Evolutionary conservation across 768 basidiomycete species (phyloP), one percentile per base, ranked within the genome.

Genomic region (Hortiboletus flavorubellus): DNA sequence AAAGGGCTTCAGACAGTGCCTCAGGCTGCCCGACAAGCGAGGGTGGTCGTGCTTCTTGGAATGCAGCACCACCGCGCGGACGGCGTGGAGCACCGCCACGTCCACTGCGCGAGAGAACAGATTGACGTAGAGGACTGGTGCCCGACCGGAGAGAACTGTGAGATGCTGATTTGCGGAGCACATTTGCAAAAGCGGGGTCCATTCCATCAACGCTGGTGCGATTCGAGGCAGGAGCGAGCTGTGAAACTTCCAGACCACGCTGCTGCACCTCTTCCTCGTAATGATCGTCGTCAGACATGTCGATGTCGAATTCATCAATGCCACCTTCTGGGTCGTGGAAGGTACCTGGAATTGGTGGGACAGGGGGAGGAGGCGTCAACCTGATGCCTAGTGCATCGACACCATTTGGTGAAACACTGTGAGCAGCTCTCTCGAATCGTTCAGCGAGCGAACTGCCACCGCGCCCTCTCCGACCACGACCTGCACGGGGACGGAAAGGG

Each of bases 151-250:
- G 46, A 3, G 77, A 74, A 39, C 72, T 74, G 45, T 72, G 68
- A 18, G 74, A 78, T 0, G 73, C 69, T 5, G 79, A 72, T 39
- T 85, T 84, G 52, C 82, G 82, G 43, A 93, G 81, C 14, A 91
- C 78, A 55, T 89, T 89, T 50, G 91, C 90, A 64, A 91, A 94
- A 1, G 74, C 79, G 10, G 93, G 92, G 58, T 93, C 92, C 87
- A 94, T 90, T 42, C 90, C 91, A 53, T 93, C 90, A 5, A 91
- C 80, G 62, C 86, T 89, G 7, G 81, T 81, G 35, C 85, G 78
- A 62, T 88, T 87, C 4, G 85, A 86, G 9, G 66, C 70, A 12
- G 70, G 63, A 38, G 73, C 66, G 37, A 71, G 68, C 10, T 72
- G 74, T 9, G 76, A 79, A 14, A 70, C 69, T 3, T 68, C 60